Conservation (phyloP, 768 basidiomycete genomes). For the Imleria badia region DNA sequence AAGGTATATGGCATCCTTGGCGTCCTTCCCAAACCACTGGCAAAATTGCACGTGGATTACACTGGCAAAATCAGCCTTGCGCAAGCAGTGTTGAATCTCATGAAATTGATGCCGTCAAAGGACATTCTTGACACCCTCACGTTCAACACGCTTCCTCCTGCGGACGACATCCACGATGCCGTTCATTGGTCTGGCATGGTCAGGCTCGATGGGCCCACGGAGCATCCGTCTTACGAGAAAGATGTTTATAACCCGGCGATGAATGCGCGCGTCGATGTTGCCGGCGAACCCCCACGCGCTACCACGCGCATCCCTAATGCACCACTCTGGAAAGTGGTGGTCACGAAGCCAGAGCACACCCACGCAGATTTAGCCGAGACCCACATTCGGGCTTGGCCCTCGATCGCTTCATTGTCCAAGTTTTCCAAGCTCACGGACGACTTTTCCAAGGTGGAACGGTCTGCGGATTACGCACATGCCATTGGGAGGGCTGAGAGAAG, state of each 20-base stretch:
- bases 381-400: neutral
- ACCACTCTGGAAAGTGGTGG: neutral
- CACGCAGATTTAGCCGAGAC: neutral
- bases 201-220: neutral
- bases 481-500: constrained; percentile 4
- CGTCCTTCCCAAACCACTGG: neutral
- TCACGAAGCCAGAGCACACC: neutral
- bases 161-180: neutral
- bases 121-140: constrained; percentile 8
- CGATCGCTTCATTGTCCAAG: neutral
- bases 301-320: neutral
- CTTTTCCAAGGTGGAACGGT: neutral
- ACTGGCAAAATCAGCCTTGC: neutral
- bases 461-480: neutral
- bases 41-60: neutral
- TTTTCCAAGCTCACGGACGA: neutral
- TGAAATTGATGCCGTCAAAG: neutral
- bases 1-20: constrained; percentile 11
- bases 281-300: neutral
- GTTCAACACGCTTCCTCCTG: constrained; percentile 1
- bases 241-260: neutral
- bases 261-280: neutral
- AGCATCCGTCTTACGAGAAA: constrained; percentile 6
- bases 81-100: neutral
- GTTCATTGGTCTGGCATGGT: constrained; percentile 7